Conservation (phyloP, 1,139 yeast species). For the Saccharomyces hybrid region DNA sequence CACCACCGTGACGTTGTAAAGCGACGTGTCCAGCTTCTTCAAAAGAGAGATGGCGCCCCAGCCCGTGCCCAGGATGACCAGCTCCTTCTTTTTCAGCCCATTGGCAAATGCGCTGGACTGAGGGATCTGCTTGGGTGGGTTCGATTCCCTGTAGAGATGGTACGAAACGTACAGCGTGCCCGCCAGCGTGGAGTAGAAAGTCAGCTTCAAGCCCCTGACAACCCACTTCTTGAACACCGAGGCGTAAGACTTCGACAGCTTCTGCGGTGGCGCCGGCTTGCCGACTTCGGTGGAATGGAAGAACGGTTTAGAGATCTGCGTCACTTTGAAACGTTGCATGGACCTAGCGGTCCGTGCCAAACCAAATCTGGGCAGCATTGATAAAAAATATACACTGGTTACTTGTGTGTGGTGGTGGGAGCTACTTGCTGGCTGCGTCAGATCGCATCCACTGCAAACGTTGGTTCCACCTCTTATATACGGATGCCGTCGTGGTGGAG, state of each 20-base stretch:
- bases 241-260: background rate
- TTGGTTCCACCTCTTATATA: background rate
- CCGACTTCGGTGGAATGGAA: background rate
- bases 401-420: background rate
- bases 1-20: conserved; percentile 80
- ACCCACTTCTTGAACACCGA: background rate
- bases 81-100: conserved; percentile 76
- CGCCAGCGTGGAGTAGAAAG: conserved; percentile 31
- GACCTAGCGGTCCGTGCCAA: background rate
- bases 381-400: background rate
- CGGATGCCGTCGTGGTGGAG: background rate
- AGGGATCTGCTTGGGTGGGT: conserved; percentile 52
- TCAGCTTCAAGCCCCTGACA: background rate
- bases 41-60: conserved; percentile 86
- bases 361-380: background rate
- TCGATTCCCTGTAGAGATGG: conserved; percentile 53
- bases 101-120: conserved; percentile 53
- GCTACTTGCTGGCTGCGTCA: background rate
- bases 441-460: background rate
- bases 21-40: conserved; percentile 76
- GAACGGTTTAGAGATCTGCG: background rate
- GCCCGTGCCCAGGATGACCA: conserved; percentile 87
- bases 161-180: conserved; percentile 46
- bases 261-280: background rate
- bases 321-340: background rate